Evolutionary conservation across 192 early-diverging fungal genomes (phyloP).

Genomic region (Coemansia sp.): DNA sequence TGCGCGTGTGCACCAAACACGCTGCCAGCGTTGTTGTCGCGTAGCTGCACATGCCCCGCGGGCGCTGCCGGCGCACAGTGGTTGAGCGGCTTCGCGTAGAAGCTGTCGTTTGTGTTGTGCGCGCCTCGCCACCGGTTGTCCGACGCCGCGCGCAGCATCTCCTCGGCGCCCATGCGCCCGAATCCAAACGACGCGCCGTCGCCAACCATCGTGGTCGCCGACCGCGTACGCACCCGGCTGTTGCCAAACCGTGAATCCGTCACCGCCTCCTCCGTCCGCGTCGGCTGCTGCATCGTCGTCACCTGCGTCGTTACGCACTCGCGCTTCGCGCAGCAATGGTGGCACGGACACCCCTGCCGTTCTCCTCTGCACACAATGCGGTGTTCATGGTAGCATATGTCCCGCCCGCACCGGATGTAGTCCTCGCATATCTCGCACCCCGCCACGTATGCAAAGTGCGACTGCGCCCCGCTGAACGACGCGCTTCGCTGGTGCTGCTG

Average conservation of each 20-base stretch:
- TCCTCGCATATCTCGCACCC: slow-evolving; percentile 51
- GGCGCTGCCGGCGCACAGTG: slow-evolving; percentile 12
- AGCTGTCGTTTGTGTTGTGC: slow-evolving; percentile 12
- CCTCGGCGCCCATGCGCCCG: slow-evolving; percentile 44
- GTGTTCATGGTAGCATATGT: slow-evolving; percentile 47
- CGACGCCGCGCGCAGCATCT: slow-evolving; percentile 39
- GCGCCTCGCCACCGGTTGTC: slow-evolving; percentile 39
- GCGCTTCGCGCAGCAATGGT: slow-evolving; percentile 18
- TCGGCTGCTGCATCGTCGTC: slow-evolving; percentile 10
- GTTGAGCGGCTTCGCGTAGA: slow-evolving; percentile 33
- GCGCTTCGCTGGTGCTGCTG: slow-evolving; percentile 14
- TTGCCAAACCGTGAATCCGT: slow-evolving; percentile 42
- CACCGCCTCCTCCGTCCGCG: slow-evolving; percentile 37
- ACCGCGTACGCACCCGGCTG: slow-evolving; percentile 40
- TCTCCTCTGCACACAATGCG: slow-evolving; percentile 30
- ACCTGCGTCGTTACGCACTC: slow-evolving; percentile 14
- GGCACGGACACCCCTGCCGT: slow-evolving; percentile 34
- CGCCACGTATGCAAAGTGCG: slow-evolving; percentile 43
- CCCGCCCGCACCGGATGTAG: slow-evolving; percentile 25
- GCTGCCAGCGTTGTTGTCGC: slow-evolving; percentile 32
- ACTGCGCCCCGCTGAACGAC: slow-evolving; percentile 14
- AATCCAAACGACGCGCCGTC: slow-evolving; percentile 46
- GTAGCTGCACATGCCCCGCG: slow-evolving; percentile 29
- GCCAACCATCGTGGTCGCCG: slow-evolving; percentile 40
- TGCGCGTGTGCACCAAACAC: slow-evolving; percentile 30